Evolutionary conservation across 306 rosid genomes (phyloP), one percentile per base, ranked within the genome.

Genomic region (Begonia peltatifolia): DNA sequence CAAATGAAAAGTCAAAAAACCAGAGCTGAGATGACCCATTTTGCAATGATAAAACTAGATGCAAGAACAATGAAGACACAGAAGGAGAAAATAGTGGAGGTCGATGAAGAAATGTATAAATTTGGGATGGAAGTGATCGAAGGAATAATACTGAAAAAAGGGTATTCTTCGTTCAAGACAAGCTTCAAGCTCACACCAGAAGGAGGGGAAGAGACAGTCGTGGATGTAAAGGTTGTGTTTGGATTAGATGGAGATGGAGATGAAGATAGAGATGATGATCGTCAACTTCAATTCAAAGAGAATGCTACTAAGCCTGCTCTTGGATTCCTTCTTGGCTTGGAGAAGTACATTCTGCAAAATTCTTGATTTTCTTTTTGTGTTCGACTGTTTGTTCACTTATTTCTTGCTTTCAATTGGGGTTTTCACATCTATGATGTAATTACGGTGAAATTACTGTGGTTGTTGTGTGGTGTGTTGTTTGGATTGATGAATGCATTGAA

Each of bases 51-150:
- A 14, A n/a, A 13, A 2, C 25, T 42, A 76, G 84, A 57, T 55
- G 61, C 52, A 44, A 0, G 48, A 3, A 42, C 22, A 5, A 22
- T 50, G 66, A 63, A 42, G 44, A 64, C 30, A 20, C 87, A 81
- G 48, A 81, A 64, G 66, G 90, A 84, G 59, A 68, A 9, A 65
- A 81, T 84, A 41, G 66, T 72, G 43, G 82, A 76, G 63, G 53
- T 81, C 52, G 80, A 81, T 72, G 82, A 66, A 17, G 1, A 9
- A 9, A 43, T 46, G 0, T 77, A 81, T 61, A 70, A 56, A 61
- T 50, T 81, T 55, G 84, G 80, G 47, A 58, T 84, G 43, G 57
- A 78, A 65, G 78, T 78, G 57, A 52, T 54, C 15, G 89, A 84
- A 71, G 84, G 94, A 42, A 79, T 79, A 0, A 53, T 71, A 57